Evolutionary conservation across 2,329 filamentous ascomycete genomes (phyloP).

Genomic region (Tricladium varicosporioides): DNA sequence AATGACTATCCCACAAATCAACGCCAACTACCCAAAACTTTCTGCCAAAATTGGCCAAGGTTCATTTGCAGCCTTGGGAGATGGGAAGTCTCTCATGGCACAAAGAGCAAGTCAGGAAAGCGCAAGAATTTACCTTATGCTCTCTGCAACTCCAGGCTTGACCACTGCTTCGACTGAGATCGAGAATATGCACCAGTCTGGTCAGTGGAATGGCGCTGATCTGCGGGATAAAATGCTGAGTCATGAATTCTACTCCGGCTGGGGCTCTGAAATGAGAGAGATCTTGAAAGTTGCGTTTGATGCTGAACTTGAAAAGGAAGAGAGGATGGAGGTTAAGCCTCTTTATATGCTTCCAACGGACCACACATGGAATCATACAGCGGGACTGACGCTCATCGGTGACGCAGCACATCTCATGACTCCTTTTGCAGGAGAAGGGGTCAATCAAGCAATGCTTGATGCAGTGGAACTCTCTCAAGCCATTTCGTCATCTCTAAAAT

Average conservation of each 20-base stretch:
- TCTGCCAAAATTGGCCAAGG: background rate
- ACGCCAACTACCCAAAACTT: slow-evolving; percentile 22
- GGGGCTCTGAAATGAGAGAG: background rate
- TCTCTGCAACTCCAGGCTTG: too few relatives aligned
- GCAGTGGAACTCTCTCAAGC: slow-evolving; percentile 38
- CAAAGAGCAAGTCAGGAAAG: too few relatives aligned
- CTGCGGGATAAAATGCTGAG: background rate
- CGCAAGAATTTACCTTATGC: too few relatives aligned
- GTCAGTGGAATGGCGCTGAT: too few relatives aligned
- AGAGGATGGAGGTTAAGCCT: slow-evolving; percentile 22
- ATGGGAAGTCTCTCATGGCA: background rate
- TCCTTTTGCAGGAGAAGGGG: slow-evolving; percentile 44
- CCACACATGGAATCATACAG: slow-evolving; percentile 10
- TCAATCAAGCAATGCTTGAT: slow-evolving; percentile 37
- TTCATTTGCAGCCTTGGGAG: background rate
- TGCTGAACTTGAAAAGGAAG: slow-evolving; percentile 24
- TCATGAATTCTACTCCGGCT: background rate
- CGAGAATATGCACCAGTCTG: too few relatives aligned
- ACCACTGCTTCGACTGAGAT: too few relatives aligned
- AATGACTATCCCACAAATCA: slow-evolving; percentile 26
- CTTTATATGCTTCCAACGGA: slow-evolving; percentile 17
- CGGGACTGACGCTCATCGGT: slow-evolving; percentile 45
- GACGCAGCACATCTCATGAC: slow-evolving; percentile 49
- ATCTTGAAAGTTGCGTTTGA: slow-evolving; percentile 12
- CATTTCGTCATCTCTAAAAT: background rate